These are phyloP conservation scores for Phytopythium boreale DNA, from an alignment of 352 stramenopile species.

Conservation along the genomic window DNA sequence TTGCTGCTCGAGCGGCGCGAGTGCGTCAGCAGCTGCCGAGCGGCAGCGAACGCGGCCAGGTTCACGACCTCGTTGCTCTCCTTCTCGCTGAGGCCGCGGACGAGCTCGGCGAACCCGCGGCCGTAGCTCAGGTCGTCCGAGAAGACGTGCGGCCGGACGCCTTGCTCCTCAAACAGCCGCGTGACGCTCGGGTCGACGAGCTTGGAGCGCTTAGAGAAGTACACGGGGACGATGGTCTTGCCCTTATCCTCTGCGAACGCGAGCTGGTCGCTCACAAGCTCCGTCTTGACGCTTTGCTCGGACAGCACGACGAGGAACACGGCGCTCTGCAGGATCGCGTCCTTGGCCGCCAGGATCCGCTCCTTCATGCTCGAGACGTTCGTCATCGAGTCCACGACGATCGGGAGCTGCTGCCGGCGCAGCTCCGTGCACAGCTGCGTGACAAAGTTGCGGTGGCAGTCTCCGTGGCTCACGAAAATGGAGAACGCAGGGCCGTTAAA, in stretches of 20 bases:
- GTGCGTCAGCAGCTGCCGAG: constrained; percentile 32
- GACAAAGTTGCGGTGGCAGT: constrained; percentile 73
- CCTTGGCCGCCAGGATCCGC: constrained; percentile 71
- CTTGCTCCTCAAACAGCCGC: constrained; percentile 32
- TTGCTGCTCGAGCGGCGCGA: constrained; percentile 12
- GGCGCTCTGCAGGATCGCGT: constrained; percentile 67
- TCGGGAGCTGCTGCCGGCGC: constrained; percentile 37
- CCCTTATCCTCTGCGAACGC: constrained; percentile 81
- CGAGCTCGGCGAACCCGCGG: constrained; percentile 52
- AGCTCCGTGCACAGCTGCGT: constrained; percentile 50
- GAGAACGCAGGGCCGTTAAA: constrained; percentile 32
- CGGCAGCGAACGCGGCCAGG: constrained; percentile 32
- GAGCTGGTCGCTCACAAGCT: constrained; percentile 82
- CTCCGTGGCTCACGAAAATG: constrained; percentile 76
- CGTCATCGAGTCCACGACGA: constrained; percentile 63
- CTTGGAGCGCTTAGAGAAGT: constrained; percentile 50
- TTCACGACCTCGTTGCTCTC: constrained; percentile 20
- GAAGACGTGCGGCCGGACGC: constrained; percentile 42
- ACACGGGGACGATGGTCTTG: constrained; percentile 71
- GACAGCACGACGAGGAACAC: constrained; percentile 77
- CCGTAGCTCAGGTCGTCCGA: constrained; percentile 63
- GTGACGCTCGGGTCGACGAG: constrained; percentile 38
- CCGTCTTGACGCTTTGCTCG: constrained; percentile 68
- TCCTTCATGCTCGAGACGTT: constrained; percentile 76
- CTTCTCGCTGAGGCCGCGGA: constrained; percentile 36